Evolutionary conservation across 805 yeast species (phyloP).

Genomic region (Phaffomyces opuntiae): DNA sequence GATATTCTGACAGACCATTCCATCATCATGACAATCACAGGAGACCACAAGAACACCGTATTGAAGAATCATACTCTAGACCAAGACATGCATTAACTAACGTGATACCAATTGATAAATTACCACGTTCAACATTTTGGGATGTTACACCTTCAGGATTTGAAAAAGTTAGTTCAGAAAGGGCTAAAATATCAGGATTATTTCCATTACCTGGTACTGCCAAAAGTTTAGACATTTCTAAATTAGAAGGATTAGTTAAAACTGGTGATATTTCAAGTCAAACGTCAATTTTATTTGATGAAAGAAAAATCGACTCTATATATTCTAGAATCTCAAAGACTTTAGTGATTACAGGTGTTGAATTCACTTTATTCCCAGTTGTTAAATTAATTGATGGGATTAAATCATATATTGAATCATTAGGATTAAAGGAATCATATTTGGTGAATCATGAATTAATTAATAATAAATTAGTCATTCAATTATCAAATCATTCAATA

Average conservation of each 20-base stretch:
- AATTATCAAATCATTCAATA: slow-evolving; percentile 40
- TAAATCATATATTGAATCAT: slow-evolving; percentile 36
- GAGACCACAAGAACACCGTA: background rate
- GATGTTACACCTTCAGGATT: slow-evolving; percentile 66
- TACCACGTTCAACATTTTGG: slow-evolving; percentile 57
- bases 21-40: slow-evolving; percentile 9
- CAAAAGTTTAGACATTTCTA: slow-evolving; percentile 25
- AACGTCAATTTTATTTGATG: slow-evolving; percentile 29
- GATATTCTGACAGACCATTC: slow-evolving; percentile 9
- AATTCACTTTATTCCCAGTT: slow-evolving; percentile 22
- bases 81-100: slow-evolving; percentile 27
- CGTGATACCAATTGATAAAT: slow-evolving; percentile 41
- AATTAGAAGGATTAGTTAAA: slow-evolving; percentile 24
- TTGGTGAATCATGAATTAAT: slow-evolving; percentile 26
- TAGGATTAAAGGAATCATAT: slow-evolving; percentile 37
- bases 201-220: slow-evolving; percentile 72
- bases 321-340: slow-evolving; percentile 23
- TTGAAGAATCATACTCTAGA: background rate
- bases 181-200: slow-evolving; percentile 72
- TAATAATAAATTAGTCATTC: slow-evolving; percentile 39
- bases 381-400: slow-evolving; percentile 38
- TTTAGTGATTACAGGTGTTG: slow-evolving; percentile 25
- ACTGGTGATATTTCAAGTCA: slow-evolving; percentile 25
- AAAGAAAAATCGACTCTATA: slow-evolving; percentile 22
- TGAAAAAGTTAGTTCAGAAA: slow-evolving; percentile 64